These are phyloP conservation scores for Fraxinus paxiana DNA, from an alignment of 305 asterid genomes.

Conservation along the genomic window DNA sequence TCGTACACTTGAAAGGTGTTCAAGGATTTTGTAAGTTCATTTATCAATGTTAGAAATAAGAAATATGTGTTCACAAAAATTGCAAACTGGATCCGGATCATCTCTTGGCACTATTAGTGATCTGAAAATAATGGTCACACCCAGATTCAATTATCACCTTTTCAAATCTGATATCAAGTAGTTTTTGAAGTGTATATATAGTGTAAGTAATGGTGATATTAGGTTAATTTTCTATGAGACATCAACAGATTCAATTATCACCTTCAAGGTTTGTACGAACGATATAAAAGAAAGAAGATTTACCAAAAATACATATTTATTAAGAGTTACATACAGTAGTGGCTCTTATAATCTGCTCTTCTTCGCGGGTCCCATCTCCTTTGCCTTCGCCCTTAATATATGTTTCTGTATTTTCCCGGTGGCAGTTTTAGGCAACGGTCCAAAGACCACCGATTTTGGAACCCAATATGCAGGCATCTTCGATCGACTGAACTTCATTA, in stretches of 20 bases:
- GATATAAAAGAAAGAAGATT: neutral
- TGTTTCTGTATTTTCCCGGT: slow-evolving; percentile 95
- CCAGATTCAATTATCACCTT: too few relatives aligned
- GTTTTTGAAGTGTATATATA: too few relatives aligned
- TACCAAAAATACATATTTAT: neutral
- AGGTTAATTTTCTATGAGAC: neutral
- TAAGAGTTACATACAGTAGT: neutral
- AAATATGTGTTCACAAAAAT: too few relatives aligned
- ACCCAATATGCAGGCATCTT: slow-evolving; percentile 84
- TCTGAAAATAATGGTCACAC: too few relatives aligned
- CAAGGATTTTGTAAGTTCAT: too few relatives aligned
- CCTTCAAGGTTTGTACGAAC: neutral
- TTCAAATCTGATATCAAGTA: too few relatives aligned
- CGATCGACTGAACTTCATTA: slow-evolving; percentile 64
- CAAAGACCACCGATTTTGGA: slow-evolving; percentile 71
- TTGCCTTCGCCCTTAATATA: slow-evolving; percentile 68
- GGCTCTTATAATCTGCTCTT: slow-evolving; percentile 49
- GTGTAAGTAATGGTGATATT: neutral
- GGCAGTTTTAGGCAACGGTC: slow-evolving; percentile 85
- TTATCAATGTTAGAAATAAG: too few relatives aligned
- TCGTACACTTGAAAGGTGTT: too few relatives aligned
- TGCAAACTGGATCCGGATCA: too few relatives aligned
- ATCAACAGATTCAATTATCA: neutral
- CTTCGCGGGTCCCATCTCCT: slow-evolving; percentile 76
- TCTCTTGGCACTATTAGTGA: too few relatives aligned